A percentile compares a stretch with the other conserved stretches of the same genome.
phyloP scores from a whole-genome alignment of 306 rosid species.

The Comarum palustre region DNA sequence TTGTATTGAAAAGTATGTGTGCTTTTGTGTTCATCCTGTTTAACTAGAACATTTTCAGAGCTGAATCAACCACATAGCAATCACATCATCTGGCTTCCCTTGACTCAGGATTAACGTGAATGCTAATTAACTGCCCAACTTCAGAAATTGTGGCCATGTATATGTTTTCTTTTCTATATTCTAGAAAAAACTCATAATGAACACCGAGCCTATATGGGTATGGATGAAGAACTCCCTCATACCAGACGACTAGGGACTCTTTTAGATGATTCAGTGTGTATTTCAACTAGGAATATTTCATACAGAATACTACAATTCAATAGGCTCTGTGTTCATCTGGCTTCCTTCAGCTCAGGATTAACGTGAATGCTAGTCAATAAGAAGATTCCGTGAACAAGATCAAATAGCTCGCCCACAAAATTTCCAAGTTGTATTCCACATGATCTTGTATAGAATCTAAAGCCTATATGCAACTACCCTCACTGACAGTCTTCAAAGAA shows the following conservation, averaged over 20 bases:
- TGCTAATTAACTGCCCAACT: neutral
- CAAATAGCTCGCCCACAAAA: neutral
- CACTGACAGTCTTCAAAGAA: neutral
- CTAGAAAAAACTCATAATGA: neutral
- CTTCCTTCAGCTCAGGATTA: too few species aligned
- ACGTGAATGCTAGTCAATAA: too few species aligned
- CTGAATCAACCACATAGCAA: neutral
- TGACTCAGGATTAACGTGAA: neutral
- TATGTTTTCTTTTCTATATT: neutral
- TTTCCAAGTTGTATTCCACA: neutral
- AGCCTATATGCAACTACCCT: neutral
- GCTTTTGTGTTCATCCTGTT: neutral
- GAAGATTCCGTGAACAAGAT: neutral
- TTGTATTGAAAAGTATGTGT: neutral
- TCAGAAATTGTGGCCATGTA: neutral
- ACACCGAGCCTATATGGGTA: neutral
- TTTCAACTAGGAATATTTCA: too few species aligned
- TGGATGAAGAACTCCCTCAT: neutral
- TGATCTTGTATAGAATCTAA: neutral
- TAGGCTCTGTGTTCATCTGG: too few species aligned
- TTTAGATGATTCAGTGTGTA: neutral
- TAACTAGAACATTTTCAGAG: neutral
- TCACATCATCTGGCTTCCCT: neutral
- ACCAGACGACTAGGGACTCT: neutral
- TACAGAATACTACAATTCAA: too few species aligned